Conservation (phyloP, 352 stramenopile species). For the Phytophthora sansomeana region DNA sequence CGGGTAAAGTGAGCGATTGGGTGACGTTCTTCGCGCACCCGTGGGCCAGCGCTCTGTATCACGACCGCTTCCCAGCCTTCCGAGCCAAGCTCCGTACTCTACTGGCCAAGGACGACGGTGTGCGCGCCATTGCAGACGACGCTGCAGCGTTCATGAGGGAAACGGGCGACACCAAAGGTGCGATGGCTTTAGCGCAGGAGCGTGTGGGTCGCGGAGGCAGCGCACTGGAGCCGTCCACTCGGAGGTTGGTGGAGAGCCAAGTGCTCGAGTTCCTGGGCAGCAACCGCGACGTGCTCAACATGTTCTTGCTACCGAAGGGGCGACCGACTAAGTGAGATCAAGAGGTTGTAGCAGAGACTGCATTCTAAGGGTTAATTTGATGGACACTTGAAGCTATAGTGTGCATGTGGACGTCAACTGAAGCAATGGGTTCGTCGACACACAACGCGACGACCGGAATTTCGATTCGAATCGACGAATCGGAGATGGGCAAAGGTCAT, state of each 20-base stretch:
- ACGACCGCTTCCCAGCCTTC: conserved; percentile 86
- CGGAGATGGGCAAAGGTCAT: not conserved
- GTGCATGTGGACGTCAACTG: conserved; percentile 12
- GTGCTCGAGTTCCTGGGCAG: conserved; percentile 77
- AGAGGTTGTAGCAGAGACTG: conserved; percentile 9
- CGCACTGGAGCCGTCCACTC: conserved; percentile 68
- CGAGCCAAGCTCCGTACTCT: conserved; percentile 62
- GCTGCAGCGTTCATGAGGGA: conserved; percentile 65
- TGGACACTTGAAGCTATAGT: not conserved
- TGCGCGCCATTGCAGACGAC: conserved; percentile 70
- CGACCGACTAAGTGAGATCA: conserved; percentile 29
- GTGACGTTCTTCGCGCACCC: conserved; percentile 84
- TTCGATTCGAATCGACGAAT: conserved; percentile 11
- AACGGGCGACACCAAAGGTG: conserved; percentile 73
- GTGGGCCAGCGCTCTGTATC: conserved; percentile 77
- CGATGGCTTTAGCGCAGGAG: conserved; percentile 62
- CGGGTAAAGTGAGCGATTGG: conserved; percentile 81
- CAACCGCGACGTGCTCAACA: conserved; percentile 81
- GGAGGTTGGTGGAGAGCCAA: conserved; percentile 81
- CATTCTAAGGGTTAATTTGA: not conserved
- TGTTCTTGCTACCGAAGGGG: conserved; percentile 77
- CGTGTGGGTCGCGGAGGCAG: conserved; percentile 73
- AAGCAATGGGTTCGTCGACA: conserved; percentile 19
- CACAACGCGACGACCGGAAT: conserved; percentile 23
- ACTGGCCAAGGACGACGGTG: conserved; percentile 73